Evolutionary conservation across 164 flowering plant species (phyloP), one percentile per base, ranked within the genome.

Genomic region (Berberis thunbergii): DNA sequence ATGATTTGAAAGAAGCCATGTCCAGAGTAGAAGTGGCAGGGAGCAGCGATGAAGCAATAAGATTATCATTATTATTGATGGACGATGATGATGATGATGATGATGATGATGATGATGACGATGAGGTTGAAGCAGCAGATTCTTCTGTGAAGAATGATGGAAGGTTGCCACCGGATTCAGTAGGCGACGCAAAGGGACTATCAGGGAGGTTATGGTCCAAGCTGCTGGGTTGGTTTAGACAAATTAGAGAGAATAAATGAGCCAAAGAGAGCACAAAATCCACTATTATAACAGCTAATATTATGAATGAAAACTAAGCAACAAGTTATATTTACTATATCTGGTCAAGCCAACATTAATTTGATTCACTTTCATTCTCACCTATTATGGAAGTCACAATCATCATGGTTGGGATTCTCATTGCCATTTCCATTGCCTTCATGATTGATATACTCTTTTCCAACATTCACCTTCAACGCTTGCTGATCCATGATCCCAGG

Each of bases 191-290:
- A 66, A 93, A 93, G 5, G 84, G 98, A 45, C 83, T 89, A 61
- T 93, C 97, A 38, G 97, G 98, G 46, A 93, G 94, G 65, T 79
- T 84, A 70, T 86, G 96, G 76, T 88, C 96, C 80, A 83, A 74
- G 59, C 85, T 84, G 74, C 48, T 60, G 38, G 26, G 64, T 26
- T 61, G 72, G 66, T 8, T 48, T 56, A 44, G 38, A 42, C 4
- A 7, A 59, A 56, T 26, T 41, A 60, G 4, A 57, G 26, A 11
- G n/a, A 43, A 42, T 41, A 41, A 63, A 46, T 39, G 52, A 60
- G 5, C 53, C 10, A 59, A 9, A 48, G 38, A 13, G 9, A 59
- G 44, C 52, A 60, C 3, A n/a, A 43, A 65, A 48, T 5, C 9
- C 49, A 26, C 26, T 8, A 10, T 11, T 49, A 62, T 13, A 58